A percentile compares a stretch with the other conserved stretches of the same genome.
These are phyloP conservation scores for Penstemon newberryi DNA, from an alignment of 257 asterid species.

Conservation along the genomic window DNA sequence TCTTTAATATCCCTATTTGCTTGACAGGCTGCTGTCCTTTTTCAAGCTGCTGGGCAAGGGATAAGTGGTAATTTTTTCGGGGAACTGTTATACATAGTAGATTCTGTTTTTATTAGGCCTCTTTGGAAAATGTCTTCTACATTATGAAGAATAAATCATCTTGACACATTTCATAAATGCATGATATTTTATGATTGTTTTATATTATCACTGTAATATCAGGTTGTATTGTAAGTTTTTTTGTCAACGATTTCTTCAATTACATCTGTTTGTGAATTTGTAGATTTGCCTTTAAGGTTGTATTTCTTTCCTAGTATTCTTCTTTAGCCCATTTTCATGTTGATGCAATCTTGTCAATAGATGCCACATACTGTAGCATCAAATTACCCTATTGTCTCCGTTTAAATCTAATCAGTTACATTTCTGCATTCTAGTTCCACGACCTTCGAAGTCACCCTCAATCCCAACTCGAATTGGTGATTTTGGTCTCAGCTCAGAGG, in stretches of 20 bases:
- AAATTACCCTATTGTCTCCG: neutral
- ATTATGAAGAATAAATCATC: neutral
- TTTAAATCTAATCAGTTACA: constrained; percentile 9
- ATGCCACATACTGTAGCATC: constrained; percentile 1
- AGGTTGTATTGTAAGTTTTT: neutral
- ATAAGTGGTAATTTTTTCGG: constrained; percentile 45
- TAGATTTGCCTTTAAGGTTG: constrained; percentile 6
- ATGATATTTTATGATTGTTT: neutral
- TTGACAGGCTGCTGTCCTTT: constrained; percentile 87
- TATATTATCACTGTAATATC: neutral
- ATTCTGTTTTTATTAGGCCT: constrained; percentile 13
- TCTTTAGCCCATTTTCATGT: neutral
- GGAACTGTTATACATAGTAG: neutral
- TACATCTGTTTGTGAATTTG: constrained; percentile 11
- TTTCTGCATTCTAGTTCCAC: constrained; percentile 43
- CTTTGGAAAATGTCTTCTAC: neutral
- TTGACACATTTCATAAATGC: constrained; percentile 13
- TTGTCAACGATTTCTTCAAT: neutral
- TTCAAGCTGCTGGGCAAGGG: constrained; percentile 68
- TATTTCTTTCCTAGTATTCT: neutral
- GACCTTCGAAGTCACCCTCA: constrained; percentile 43
- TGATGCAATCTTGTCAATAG: neutral
- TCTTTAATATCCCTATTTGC: constrained; percentile 26
- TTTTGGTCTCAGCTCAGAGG: constrained; percentile 70
- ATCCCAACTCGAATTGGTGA: constrained; percentile 52